Evolutionary conservation across 805 yeast species (phyloP), one percentile per base, ranked within the genome.

Genomic region (Metschnikowia hibisci): DNA sequence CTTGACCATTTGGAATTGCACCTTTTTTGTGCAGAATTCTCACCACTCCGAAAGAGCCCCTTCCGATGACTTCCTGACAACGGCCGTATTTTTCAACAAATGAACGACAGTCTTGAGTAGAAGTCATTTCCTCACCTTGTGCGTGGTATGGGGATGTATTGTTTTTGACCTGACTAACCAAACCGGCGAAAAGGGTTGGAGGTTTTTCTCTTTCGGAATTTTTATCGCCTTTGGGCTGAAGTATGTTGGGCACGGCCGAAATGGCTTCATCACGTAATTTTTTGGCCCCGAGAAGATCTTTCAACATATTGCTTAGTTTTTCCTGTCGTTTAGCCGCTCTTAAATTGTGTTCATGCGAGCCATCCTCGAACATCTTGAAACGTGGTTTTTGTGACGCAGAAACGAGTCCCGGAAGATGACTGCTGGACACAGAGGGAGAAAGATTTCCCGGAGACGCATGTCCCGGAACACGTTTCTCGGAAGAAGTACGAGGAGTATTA

Each of bases 21-120:
- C 66, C 51, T 55, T 77, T 80, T 61, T 84, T 84, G 69, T 90
- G 97, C 6, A 95, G 77, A 4, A 93, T 79, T 47, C 96, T 74
- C 15, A 91, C 98, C 35, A 88, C 87, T 14, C 99, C 99, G 69
- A 86, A 91, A 0, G 96, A 82, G 15, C 98, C 98, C 40, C 86
- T 77, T 20, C 99, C 99, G 50, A 93, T 78, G 37, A 90, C 87
- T 61, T 91, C 98, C 64, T 88, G 96, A 62, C 98, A 91, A 41
- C 85, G 77, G 33, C 99, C 99, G 62, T 91, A 91, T 60, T 90
- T 86, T 54, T 89, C 90, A 7, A 81, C 84, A 61, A 91, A 84
- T 8, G 90, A 79, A 37, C 80, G 57, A 28, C 68, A 57, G 55
- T 73, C 78, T 43, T 59, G 59, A 43, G 53, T 50, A 10, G 45